Base-by-base conservation (phyloP, 768 basidiomycete species). In the Rhizopogon vinicolor region DNA sequence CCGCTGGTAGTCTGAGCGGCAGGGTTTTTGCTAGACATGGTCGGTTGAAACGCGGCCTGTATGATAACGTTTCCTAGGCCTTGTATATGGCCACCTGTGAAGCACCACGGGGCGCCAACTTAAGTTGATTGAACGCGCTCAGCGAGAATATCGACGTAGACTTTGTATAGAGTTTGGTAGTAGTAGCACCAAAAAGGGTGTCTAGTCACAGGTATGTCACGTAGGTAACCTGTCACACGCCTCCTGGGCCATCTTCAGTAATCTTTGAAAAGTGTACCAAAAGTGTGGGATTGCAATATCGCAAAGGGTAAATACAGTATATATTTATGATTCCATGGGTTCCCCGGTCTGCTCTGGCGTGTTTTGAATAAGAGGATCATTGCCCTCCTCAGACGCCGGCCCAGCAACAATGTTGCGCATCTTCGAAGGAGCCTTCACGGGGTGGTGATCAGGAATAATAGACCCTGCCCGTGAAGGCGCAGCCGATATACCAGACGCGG, bases 351-450 rank as follows among this genome's bases (percentile, higher is more conserved):
- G 56, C 44, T 69, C 69, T 31, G 61, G 60, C 22, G 39, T 50
- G 35, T 43, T 58, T 28, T 22, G 55, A 19, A 12, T 67, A 66
- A 56, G 83, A 28, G 76, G 75, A 58, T 83, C 82, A 22, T 70
- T 67, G 13, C 75, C 77, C 42, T 68, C 79, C 56, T 84, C 83
- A 16, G 78, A 78, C 16, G 75, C 71, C 12, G 81, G 79, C 9
- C 76, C 77, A 43, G 75, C 64, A 45, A 83, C 73, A n/a, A 80
- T 79, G 56, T 79, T 84, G 56, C 85, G 75, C 85, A 87, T 85
- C 66, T 85, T 86, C 28, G 85, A 82, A 31, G 82, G 83, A 16
- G 80, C 78, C 44, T 79, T 78, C 6, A 76, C 72, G 33, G 73
- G 65, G 18, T 73, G 71, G 7, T 65, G 57, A 49, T 83, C 83